Evolutionary conservation across 305 asterid genomes (phyloP).

Genomic region (Petunia hybrid): DNA sequence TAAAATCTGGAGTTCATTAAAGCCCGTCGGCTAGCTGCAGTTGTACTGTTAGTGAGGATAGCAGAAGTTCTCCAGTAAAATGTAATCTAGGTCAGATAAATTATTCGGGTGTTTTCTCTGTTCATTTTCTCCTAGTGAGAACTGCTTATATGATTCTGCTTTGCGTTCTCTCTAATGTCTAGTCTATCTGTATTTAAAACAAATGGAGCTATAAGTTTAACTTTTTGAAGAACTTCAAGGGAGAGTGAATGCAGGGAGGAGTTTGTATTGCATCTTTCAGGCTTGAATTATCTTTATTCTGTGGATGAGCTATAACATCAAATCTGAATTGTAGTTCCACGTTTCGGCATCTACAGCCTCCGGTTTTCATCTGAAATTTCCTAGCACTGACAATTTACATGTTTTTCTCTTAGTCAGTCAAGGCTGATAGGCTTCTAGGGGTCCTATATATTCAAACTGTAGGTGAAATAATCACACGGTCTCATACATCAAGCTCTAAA

Average conservation of each 20-base stretch:
- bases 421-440: not conserved
- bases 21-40: not conserved
- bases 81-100: not conserved
- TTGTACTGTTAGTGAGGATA: slow-evolving; percentile 10
- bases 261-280: not conserved
- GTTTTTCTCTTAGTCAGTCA: not conserved
- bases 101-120: not conserved
- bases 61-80: not conserved
- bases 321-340: not conserved
- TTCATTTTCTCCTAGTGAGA: not conserved
- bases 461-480: not conserved
- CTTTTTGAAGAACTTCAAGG: not conserved
- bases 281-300: not conserved
- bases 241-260: not conserved
- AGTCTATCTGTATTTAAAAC: not conserved
- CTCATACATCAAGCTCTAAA: not conserved
- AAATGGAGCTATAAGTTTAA: not conserved
- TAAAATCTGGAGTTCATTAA: slow-evolving; percentile 17
- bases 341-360: not conserved
- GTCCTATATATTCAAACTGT: not conserved
- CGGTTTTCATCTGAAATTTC: not conserved
- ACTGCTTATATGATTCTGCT: not conserved
- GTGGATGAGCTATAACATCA: not conserved
- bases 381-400: not conserved
- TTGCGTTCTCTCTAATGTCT: not conserved